Evolutionary conservation across 2,329 filamentous ascomycete genomes (phyloP), one percentile per base, ranked within the genome.

Genomic region (Setomelanomma holmii): DNA sequence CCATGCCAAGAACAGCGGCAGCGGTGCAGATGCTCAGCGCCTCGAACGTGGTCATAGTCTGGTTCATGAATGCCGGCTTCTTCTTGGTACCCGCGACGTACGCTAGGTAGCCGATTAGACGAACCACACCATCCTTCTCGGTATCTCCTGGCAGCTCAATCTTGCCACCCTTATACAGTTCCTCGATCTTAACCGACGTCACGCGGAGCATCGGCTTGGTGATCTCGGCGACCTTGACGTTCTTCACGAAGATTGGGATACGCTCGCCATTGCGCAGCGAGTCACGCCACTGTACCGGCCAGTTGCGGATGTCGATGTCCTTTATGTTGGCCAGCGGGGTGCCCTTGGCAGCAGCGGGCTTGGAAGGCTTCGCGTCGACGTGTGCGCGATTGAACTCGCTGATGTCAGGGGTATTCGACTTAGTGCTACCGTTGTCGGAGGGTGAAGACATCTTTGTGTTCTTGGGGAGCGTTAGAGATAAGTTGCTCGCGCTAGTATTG

Each of bases 231-330:
- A 45, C 19, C 10, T 8, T 4, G 10, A 7, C 12, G 4, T 36
- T 19, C 5, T 33, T 12, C 5, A 30, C 16, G 7, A 7, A 17
- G 33, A 45, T 36, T 6, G 30, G 30, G 16, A 45, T 12, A 12
- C 7, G 10, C 16, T 36, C 22, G 19, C 20, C 33, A 17, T 36
- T 38, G 20, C 36, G 4, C 33, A 36, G 16, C 12, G 20, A 17
- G 30, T 7, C n/a, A 20, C 14, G 33, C 33, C 19, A 23, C 27
- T 30, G 27, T 8, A 30, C 33, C 23, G 30, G 12, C 42, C 42
- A 45, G 5, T 23, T 38, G 19, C 33, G 42, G 30, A 45, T 38
- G 33, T 45, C 22, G 30, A 45, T 36, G 16, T 38, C 42, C 11
- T 45, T 30, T 8, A 30, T 14, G 27, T 30, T 14, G 14, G 27